Evolutionary conservation across 2,329 filamentous ascomycete species (phyloP), one percentile per base, ranked within the genome.

Genomic region (Beauveria asiatica): DNA sequence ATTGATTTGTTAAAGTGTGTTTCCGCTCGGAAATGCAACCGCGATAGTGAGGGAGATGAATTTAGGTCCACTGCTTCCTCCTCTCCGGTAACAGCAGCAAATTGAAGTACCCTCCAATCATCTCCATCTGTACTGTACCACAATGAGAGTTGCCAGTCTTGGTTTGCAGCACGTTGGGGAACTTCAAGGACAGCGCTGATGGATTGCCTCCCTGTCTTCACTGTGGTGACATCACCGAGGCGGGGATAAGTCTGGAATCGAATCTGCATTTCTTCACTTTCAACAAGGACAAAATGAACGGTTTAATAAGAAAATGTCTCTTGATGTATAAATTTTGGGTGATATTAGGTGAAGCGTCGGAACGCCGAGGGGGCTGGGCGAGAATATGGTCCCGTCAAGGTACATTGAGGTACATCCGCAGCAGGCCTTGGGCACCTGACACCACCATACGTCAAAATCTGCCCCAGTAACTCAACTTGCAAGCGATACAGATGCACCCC

Each of bases 111-210:
- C 73, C 74, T 62, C 84, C 81, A 78, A 65, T 78, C 77, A 27
- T 75, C 70, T 56, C 82, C 81, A 65, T 88, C 85, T 63, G 67
- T 63, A 4, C 79, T 80, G 61, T 90, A 84, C 90, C 91, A 96
- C 8, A 95, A 73, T 17, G 83, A 83, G 37, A 91, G 82, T 66
- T 94, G 82, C 87, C 89, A 94, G 21, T 78, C 67, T 62, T 83
- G 76, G 17, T 81, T 74, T 8, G 78, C 77, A 51, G 80, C 80
- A 41, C 76, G 76, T 23, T 71, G 72, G 45, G 83, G 82, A 46
- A 87, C 83, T 65, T 92, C 86, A 37, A 96, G 78, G 13, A 92
- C 73, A 7, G 88, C 86, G 0, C 82, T 86, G 65, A 97, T 87
- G 1, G 71, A 70, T 44, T 88, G 76, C 67, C 80, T 65, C 2